A percentile compares a stretch with the other conserved stretches of the same genome.
Evolutionary conservation across 805 yeast genomes (phyloP).

Genomic region (Schwanniomyces vanrijiae): DNA sequence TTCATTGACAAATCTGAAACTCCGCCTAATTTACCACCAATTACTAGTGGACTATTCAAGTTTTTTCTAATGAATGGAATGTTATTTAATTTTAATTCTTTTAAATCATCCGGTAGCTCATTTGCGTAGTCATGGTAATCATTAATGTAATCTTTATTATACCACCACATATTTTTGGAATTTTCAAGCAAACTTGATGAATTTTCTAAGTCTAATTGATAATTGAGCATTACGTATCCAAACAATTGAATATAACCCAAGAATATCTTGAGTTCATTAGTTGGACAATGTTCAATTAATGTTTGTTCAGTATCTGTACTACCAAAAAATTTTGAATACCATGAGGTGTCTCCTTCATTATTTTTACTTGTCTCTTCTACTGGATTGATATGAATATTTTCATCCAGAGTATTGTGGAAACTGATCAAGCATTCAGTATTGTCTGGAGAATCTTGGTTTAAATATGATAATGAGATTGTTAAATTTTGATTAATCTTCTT

Average conservation of each 20-base stretch:
- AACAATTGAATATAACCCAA: slow-evolving; percentile 40
- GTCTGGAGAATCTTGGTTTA: slow-evolving; percentile 2
- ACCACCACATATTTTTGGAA: slow-evolving; percentile 28
- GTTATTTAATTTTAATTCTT: slow-evolving; percentile 18
- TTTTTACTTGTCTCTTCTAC: neutral
- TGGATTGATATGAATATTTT: slow-evolving; percentile 12
- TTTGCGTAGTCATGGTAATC: slow-evolving; percentile 22
- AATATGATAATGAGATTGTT: slow-evolving; percentile 18
- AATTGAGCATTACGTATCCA: slow-evolving; percentile 40
- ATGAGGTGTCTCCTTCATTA: slow-evolving; percentile 5
- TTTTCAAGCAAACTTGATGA: slow-evolving; percentile 1
- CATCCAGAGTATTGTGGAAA: slow-evolving; percentile 21
- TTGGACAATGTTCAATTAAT: neutral
- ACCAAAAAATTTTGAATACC: slow-evolving; percentile 17
- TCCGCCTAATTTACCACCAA: slow-evolving; percentile 38
- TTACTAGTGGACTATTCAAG: slow-evolving; percentile 15
- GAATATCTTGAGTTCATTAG: slow-evolving; percentile 16
- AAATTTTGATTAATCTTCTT: slow-evolving; percentile 23
- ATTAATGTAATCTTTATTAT: slow-evolving; percentile 31
- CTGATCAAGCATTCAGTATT: slow-evolving; percentile 19
- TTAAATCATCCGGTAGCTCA: slow-evolving; percentile 20
- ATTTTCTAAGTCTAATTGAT: slow-evolving; percentile 24
- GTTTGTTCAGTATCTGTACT: neutral
- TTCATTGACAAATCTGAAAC: slow-evolving; percentile 30
- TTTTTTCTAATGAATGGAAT: slow-evolving; percentile 22